These are phyloP conservation scores for Colletotrichum lupini DNA, from an alignment of 2,329 filamentous ascomycete species.

Conservation along the genomic window DNA sequence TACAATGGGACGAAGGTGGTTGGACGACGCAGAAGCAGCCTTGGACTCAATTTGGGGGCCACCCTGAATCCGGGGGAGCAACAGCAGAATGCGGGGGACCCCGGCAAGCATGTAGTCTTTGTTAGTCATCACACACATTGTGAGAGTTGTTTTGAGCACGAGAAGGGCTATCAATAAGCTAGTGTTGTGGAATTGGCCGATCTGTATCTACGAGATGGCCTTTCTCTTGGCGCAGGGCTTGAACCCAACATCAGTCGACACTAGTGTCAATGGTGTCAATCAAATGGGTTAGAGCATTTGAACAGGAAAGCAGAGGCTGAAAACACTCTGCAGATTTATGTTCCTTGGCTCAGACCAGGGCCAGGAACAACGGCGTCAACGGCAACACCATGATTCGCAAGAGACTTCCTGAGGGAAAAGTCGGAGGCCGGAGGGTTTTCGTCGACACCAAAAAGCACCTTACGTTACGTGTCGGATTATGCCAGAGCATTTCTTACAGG, in stretches of 20 bases:
- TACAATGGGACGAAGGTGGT: constrained; percentile 10
- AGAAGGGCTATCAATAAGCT: not conserved
- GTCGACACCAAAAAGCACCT: not conserved
- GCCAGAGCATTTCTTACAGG: not conserved
- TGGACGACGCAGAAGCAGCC: constrained; percentile 7
- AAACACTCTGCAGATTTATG: not conserved
- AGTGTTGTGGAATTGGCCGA: not conserved
- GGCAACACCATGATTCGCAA: not conserved
- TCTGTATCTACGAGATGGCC: not conserved
- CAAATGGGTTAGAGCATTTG: not conserved
- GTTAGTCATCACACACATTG: not conserved
- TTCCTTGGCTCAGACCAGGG: not conserved
- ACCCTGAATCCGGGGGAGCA: not conserved
- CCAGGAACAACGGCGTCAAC: not conserved
- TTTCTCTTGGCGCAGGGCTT: not conserved
- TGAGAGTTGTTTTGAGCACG: not conserved
- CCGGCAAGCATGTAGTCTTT: not conserved
- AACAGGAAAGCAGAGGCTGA: not conserved
- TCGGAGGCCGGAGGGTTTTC: not conserved
- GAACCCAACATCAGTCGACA: not conserved
- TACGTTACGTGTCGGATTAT: constrained; percentile 30
- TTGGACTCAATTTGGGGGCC: not conserved
- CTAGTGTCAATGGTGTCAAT: not conserved
- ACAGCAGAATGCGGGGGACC: not conserved
- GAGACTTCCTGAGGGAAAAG: not conserved